Evolutionary conservation across 257 asterid genomes (phyloP), one percentile per base, ranked within the genome.

Genomic region (Euphrasia confusa): DNA sequence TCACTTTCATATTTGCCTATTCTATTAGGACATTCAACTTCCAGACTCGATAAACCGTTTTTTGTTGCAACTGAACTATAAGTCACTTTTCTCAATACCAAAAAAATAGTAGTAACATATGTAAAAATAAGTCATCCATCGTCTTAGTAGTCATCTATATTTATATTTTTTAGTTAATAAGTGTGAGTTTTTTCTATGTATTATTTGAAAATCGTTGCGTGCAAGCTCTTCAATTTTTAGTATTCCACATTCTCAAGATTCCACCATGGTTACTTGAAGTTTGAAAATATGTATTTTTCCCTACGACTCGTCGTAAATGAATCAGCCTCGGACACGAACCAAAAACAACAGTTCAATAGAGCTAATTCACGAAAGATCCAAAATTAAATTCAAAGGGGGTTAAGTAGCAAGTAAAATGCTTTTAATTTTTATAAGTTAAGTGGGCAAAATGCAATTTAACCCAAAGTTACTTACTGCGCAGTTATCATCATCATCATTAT

Each of bases 21-120:
- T 55, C 78, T 28, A 78, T 75, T 63, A 75, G 32, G 72, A 13
- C 79, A 49, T 71, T 77, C 59, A 77, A 77, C 74, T 77, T 77
- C 74, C 82, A 78, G 68, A 72, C 69, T 63, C 65, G 83, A 75
- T 78, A 56, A 48, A 32, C 7, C 27, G 21, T 48, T 14, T 48
- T 13, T 14, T 47, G 2, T 47, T 47, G 11, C 11, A 40, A 40
- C 48, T 40, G 11, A 5, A 8, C 11, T 1, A 11, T 40, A 3
- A 3, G 15, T 10, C 49, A 2, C 13, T 44, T 44, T 44, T 30
- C 33, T 30, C 33, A 30, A 30, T 30, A 30, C 5, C 24, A 21
- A 21, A 21, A 21, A 30, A 30, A 30, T 4, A 30, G 5, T 30
- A 30, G 33, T 5, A 30, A 30, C 33, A 30, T 30, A 30, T 30